A percentile compares a stretch with the other conserved stretches of the same genome.
phyloP scores from a whole-genome alignment of 1,139 yeast species.

The Saccharomyces pastorianus region DNA sequence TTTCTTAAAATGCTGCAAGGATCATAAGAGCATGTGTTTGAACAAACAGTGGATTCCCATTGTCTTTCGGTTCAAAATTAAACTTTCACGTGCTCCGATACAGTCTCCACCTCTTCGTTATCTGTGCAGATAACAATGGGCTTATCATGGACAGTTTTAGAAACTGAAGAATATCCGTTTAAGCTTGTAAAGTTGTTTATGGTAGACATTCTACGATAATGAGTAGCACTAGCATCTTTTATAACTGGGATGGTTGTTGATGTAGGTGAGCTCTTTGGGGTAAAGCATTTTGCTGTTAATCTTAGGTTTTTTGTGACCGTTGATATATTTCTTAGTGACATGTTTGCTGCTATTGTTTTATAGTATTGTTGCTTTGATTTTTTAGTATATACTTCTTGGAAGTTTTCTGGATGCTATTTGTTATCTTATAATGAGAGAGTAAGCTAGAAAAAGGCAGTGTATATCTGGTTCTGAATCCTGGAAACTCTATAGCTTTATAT shows the following conservation, averaged over 20 bases:
- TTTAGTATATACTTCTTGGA: not conserved
- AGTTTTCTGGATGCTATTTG: no score
- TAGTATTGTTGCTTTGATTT: not conserved
- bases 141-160: not conserved
- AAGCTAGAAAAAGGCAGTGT: not conserved
- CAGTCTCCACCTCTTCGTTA: slow-evolving; percentile 21
- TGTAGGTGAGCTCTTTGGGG: slow-evolving; percentile 10
- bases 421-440: no score
- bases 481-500: not conserved
- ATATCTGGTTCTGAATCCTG: not conserved
- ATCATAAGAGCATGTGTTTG: not conserved
- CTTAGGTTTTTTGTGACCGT: slow-evolving; percentile 7
- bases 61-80: not conserved
- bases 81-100: slow-evolving; percentile 20
- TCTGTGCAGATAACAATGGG: slow-evolving; percentile 21
- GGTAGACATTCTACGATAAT: not conserved
- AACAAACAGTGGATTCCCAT: not conserved
- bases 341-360: not conserved
- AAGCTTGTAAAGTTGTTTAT: not conserved
- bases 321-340: slow-evolving; percentile 4
- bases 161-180: not conserved
- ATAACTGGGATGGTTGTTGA: slow-evolving; percentile 15
- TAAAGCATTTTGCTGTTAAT: slow-evolving; percentile 8
- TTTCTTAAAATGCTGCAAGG: no score
- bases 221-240: not conserved